Conservation (phyloP, 768 basidiomycete species). For the Hirschioporus abietinus region DNA sequence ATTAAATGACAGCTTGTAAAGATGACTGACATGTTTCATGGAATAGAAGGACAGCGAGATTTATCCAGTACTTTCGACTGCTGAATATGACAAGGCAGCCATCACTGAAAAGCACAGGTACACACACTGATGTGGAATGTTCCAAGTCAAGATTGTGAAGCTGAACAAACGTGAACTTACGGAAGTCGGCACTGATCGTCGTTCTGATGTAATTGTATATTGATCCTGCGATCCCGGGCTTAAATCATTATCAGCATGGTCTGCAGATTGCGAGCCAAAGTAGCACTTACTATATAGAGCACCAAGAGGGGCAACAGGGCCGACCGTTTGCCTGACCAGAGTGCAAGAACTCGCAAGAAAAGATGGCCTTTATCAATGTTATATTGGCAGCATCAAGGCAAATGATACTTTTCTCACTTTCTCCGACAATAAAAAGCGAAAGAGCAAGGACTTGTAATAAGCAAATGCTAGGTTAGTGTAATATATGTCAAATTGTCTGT, state of each 20-base stretch:
- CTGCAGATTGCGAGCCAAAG: background rate
- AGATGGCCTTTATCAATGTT: background rate
- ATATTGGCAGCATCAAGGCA: background rate
- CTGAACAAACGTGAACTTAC: background rate
- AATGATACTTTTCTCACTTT: background rate
- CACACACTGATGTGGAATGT: background rate
- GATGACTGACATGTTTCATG: background rate
- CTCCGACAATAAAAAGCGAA: background rate
- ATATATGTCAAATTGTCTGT: background rate
- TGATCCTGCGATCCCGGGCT: background rate
- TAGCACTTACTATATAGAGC: background rate
- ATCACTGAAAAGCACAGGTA: background rate
- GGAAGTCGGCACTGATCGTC: background rate
- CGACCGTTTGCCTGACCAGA: background rate
- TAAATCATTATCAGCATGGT: background rate
- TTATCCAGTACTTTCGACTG: background rate
- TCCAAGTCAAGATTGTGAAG: background rate
- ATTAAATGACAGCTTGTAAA: background rate
- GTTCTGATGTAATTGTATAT: background rate
- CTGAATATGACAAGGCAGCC: background rate
- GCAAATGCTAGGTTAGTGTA: background rate
- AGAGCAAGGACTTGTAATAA: background rate
- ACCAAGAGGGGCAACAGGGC: background rate
- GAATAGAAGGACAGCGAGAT: background rate
- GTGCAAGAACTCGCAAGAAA: background rate